A percentile compares a stretch with the other conserved stretches of the same genome.
Conservation (phyloP, 139 green algal genomes). For the Trebouxia sp. region DNA sequence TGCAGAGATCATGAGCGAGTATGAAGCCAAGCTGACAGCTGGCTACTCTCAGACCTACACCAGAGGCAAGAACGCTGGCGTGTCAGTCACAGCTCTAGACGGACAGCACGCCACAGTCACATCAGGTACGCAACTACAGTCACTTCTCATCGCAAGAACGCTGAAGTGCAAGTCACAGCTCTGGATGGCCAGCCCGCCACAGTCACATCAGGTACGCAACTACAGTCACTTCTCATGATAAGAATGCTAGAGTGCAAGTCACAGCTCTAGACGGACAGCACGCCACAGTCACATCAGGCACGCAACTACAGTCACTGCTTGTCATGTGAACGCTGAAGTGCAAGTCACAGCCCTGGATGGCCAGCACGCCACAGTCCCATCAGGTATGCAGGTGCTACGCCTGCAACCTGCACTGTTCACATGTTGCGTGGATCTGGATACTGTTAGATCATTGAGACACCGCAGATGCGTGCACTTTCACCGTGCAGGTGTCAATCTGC, state of each 20-base stretch:
- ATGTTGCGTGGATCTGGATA: too few relatives aligned
- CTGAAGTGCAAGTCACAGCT: background rate
- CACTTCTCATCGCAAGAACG: background rate
- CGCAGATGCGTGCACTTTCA: too few relatives aligned
- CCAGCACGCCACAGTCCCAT: background rate
- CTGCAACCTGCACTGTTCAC: too few relatives aligned
- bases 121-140: background rate
- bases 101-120: background rate
- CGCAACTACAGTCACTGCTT: background rate
- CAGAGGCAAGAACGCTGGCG: background rate
- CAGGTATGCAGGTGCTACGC: background rate
- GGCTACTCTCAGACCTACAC: conserved; percentile 7
- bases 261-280: background rate
- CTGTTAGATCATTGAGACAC: too few relatives aligned
- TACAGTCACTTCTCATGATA: background rate
- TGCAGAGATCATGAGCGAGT: background rate
- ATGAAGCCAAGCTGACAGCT: conserved; percentile 15
- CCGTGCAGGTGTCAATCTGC: too few relatives aligned
- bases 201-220: background rate
- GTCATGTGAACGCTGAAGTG: background rate
- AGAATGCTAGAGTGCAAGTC: background rate
- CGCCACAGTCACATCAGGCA: background rate
- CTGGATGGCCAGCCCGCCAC: background rate
- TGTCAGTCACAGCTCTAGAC: background rate
- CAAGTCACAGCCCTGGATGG: background rate